These are phyloP conservation scores for Lipomyces yamadae DNA, from an alignment of 805 yeast genomes.

Conservation along the genomic window DNA sequence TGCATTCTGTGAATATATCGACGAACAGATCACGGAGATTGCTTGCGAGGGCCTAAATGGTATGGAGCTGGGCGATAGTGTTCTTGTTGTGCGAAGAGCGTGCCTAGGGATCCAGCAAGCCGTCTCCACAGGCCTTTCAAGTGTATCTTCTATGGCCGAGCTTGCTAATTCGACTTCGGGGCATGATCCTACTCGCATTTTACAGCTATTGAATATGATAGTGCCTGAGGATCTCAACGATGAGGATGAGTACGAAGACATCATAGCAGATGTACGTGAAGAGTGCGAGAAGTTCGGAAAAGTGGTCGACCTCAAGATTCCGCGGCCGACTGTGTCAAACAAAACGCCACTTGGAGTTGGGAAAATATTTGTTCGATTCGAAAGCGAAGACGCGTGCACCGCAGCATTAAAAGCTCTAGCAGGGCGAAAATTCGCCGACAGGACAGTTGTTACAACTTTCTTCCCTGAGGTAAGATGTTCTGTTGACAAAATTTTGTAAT, in stretches of 20 bases:
- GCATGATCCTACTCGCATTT: slow-evolving; percentile 50
- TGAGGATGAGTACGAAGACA: slow-evolving; percentile 53
- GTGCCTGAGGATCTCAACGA: slow-evolving; percentile 66
- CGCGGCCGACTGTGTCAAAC: slow-evolving; percentile 57
- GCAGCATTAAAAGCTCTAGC: slow-evolving; percentile 62
- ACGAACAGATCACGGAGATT: slow-evolving; percentile 39
- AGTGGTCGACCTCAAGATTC: slow-evolving; percentile 61
- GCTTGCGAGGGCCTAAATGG: slow-evolving; percentile 47
- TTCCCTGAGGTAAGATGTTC: slow-evolving; percentile 51
- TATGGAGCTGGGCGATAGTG: slow-evolving; percentile 48
- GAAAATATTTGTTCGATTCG: slow-evolving; percentile 70
- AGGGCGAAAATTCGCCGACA: slow-evolving; percentile 69
- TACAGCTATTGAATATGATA: slow-evolving; percentile 69
- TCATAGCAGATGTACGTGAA: slow-evolving; percentile 56
- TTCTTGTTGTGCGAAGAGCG: slow-evolving; percentile 48
- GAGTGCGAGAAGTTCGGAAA: slow-evolving; percentile 59
- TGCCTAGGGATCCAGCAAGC: slow-evolving; percentile 46
- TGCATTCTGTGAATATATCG: slow-evolving; percentile 58
- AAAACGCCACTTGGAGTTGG: slow-evolving; percentile 65
- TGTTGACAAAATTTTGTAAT: neutral
- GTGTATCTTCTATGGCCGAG: slow-evolving; percentile 40
- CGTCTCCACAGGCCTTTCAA: slow-evolving; percentile 22
- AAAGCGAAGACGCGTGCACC: slow-evolving; percentile 55
- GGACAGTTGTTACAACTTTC: slow-evolving; percentile 70
- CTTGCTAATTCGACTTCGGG: slow-evolving; percentile 43